phyloP scores from a whole-genome alignment of 2,329 filamentous ascomycete species.

The Cryphonectria radicalis region DNA sequence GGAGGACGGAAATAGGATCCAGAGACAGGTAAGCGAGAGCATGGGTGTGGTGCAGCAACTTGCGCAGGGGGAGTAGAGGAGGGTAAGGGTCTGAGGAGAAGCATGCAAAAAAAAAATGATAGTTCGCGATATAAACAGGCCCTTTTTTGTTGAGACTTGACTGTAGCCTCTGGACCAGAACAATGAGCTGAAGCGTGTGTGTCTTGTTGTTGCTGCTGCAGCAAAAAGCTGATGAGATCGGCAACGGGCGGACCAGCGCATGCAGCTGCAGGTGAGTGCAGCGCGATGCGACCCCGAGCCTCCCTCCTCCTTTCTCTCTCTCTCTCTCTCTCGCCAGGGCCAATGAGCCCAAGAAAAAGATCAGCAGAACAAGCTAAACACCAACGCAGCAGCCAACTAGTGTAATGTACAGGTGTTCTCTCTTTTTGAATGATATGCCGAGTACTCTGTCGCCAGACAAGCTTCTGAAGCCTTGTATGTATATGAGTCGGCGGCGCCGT shows the following conservation, averaged over 20 bases:
- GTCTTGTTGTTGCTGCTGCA: conserved; percentile 28
- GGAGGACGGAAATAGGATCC: conserved; percentile 40
- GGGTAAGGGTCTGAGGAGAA: conserved; percentile 28
- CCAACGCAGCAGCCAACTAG: conserved; percentile 42
- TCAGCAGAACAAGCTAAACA: conserved; percentile 50
- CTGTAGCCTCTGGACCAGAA: conserved; percentile 27
- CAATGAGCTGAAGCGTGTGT: conserved; percentile 21
- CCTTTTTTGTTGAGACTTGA: conserved; percentile 33
- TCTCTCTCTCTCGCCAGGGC: conserved; percentile 30
- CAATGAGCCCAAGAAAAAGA: conserved; percentile 46
- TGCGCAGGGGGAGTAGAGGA: conserved; percentile 27
- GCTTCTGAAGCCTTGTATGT: conserved; percentile 34
- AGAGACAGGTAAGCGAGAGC: conserved; percentile 33
- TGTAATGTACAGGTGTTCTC: conserved; percentile 57
- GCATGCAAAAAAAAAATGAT: conserved; percentile 25
- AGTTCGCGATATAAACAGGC: conserved; percentile 38
- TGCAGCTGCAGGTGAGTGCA: conserved; percentile 33
- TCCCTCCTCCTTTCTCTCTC: conserved; percentile 33
- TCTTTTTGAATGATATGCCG: conserved; percentile 44
- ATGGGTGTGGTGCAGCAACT: conserved; percentile 30
- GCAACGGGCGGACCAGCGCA: conserved; percentile 35
- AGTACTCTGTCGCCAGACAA: conserved; percentile 45
- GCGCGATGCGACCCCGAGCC: conserved; percentile 43
- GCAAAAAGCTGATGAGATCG: conserved; percentile 31
- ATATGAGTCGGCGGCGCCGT: conserved; percentile 30